These are phyloP conservation scores for Paracorniculantispora psalliotae DNA, from an alignment of 2,329 filamentous ascomycete species.

Conservation along the genomic window DNA sequence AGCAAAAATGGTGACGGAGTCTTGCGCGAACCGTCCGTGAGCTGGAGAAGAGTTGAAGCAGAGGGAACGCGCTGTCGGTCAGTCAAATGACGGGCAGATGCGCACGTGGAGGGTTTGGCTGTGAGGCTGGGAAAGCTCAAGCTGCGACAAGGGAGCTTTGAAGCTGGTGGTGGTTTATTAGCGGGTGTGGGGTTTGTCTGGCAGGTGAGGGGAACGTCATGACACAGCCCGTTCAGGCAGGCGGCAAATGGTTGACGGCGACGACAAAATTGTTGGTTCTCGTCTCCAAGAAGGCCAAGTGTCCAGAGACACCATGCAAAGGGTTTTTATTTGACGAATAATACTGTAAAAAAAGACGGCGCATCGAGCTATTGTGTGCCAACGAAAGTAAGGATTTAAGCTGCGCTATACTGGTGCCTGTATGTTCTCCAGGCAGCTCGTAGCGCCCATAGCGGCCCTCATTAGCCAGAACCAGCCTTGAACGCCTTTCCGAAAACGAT, in stretches of 20 bases:
- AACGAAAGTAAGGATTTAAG: background rate
- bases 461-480: constrained; percentile 61
- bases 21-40: background rate
- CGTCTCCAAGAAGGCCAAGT: background rate
- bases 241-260: background rate
- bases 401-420: background rate
- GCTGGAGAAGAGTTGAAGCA: background rate
- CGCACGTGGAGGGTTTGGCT: constrained; percentile 5
- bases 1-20: background rate
- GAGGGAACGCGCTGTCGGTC: background rate
- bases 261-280: background rate
- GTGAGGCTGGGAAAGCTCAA: constrained; percentile 6
- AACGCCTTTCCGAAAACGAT: constrained; percentile 99
- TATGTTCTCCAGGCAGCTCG: background rate
- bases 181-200: constrained; percentile 2
- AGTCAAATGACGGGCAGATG: constrained; percentile 9
- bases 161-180: background rate
- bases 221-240: background rate
- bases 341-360: too few relatives aligned
- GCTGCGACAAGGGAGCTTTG: background rate
- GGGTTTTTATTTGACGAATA: background rate
- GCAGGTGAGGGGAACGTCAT: background rate
- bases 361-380: too few relatives aligned
- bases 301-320: background rate
- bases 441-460: background rate